Evolutionary conservation across 1,284 basidiomycete genomes (phyloP), one percentile per base, ranked within the genome.

Genomic region (Porodaedalea pini): DNA sequence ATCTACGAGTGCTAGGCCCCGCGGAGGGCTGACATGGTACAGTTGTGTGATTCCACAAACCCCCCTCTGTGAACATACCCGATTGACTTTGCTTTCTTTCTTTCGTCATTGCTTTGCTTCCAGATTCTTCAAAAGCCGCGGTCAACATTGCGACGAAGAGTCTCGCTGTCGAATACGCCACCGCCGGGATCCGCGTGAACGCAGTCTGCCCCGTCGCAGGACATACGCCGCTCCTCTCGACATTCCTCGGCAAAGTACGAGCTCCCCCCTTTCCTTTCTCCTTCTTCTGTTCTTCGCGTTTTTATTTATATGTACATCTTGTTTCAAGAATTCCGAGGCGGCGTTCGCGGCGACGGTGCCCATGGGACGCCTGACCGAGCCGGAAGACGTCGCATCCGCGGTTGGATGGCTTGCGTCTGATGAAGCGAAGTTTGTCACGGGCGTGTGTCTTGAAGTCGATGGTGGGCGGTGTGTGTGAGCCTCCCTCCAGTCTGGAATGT

Each of bases 331-430:
- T 11, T 15, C 45, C 23, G 53, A 51, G 32, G 57, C 45, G n/a
- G 31, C 57, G 17, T 58, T 54, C 47, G 23, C 19, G 37, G 57
- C 57, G 6, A 58, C 51, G 4, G 47, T 58, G 15, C 57, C 57
- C 1, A 58, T 58, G 57, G 57, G 57, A 19, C 50, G 57, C 10
- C 51, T 58, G 15, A 49, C 32, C 8, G 43, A 58, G 41, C 57
- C 57, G 7, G 57, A 54, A 50, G 57, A 58, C 36, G 57, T 58
- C n/a, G 57, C 57, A 21, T 52, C 45, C 25, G 91, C 92, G 41
- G 79, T 92, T 63, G 88, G 94, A 55, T 94, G 88, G 71, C 78
- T 95, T 19, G 83, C 88, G 15, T 90, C 87, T 66, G 92, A 94
- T 69, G 91, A 91, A 15, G 91, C 89, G 40, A 81, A 78, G 45